A percentile compares a stretch with the other conserved stretches of the same genome.
These are phyloP conservation scores for Hevea brasiliensis DNA, from an alignment of 345 rosid species.

Conservation along the genomic window DNA sequence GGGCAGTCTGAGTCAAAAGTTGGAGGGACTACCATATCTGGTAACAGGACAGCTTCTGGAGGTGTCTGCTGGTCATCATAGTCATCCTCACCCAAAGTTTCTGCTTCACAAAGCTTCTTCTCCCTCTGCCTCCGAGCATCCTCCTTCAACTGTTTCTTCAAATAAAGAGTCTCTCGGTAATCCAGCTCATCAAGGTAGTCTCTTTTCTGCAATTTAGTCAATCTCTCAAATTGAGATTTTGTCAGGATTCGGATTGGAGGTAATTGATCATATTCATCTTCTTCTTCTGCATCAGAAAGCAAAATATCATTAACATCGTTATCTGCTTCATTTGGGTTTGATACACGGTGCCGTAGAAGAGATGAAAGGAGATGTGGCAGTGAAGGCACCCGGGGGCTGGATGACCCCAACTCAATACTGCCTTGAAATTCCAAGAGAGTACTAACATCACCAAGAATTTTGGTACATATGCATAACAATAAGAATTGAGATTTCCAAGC, in stretches of 20 bases:
- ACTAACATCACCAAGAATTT: constrained; percentile 77
- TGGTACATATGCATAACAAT: constrained; percentile 62
- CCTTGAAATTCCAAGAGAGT: constrained; percentile 57
- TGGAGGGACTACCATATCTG: constrained; percentile 81
- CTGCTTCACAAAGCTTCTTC: constrained; percentile 44
- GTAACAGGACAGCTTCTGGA: constrained; percentile 59
- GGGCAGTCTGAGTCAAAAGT: constrained; percentile 76
- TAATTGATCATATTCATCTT: constrained; percentile 81
- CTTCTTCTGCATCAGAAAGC: constrained; percentile 55
- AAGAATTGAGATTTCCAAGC: constrained; percentile 80
- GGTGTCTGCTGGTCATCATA: constrained; percentile 32
- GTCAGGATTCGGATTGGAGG: constrained; percentile 81
- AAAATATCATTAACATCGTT: constrained; percentile 51
- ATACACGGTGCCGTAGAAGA: constrained; percentile 54
- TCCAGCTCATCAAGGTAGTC: constrained; percentile 89
- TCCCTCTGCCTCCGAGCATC: constrained; percentile 49
- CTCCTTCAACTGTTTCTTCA: constrained; percentile 85
- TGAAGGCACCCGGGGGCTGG: constrained; percentile 59
- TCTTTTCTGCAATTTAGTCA: constrained; percentile 66
- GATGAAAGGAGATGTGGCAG: constrained; percentile 88
- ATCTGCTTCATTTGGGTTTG: constrained; percentile 49
- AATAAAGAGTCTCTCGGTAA: constrained; percentile 75
- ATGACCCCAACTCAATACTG: constrained; percentile 62
- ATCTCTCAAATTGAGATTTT: constrained; percentile 68
- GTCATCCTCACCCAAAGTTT: constrained; percentile 30